Percentiles rank a stretch among this genome's conserved stretches.
Evolutionary conservation across 805 yeast genomes (phyloP).

Genomic region (Candida incommunis): DNA sequence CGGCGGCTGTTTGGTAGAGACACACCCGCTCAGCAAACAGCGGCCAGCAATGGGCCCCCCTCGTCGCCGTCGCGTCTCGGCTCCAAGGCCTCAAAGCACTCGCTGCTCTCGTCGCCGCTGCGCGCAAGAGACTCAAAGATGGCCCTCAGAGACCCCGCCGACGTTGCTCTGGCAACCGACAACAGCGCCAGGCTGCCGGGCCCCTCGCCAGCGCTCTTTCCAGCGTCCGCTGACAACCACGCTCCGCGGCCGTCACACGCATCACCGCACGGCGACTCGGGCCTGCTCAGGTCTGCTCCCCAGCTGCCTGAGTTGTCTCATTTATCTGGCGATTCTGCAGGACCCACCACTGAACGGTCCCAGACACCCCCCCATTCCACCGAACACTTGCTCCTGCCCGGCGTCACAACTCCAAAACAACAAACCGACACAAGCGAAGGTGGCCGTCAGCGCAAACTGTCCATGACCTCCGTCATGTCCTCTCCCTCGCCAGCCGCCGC

Average conservation of each 20-base stretch:
- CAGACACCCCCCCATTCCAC: background rate
- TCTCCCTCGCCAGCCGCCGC: background rate
- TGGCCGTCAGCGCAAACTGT: no score
- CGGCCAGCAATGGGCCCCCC: background rate
- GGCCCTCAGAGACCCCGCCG: background rate
- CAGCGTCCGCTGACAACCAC: no score
- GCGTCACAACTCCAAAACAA: no score
- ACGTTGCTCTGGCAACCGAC: background rate
- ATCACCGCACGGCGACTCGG: background rate
- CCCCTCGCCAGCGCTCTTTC: background rate
- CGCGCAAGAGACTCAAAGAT: background rate
- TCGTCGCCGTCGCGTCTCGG: background rate
- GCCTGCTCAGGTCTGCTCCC: background rate
- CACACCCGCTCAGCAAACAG: background rate
- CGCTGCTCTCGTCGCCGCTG: background rate
- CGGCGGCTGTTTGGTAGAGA: conserved; percentile 5
- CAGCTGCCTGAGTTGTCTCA: no score
- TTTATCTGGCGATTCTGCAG: no score
- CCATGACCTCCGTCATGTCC: background rate
- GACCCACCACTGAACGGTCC: background rate
- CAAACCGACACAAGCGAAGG: no score
- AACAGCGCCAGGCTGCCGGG: background rate
- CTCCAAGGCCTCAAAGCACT: background rate
- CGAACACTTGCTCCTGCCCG: background rate
- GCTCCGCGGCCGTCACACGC: background rate